Evolutionary conservation across 2,329 filamentous ascomycete species (phyloP).

Genomic region (Shiraia sp.): DNA sequence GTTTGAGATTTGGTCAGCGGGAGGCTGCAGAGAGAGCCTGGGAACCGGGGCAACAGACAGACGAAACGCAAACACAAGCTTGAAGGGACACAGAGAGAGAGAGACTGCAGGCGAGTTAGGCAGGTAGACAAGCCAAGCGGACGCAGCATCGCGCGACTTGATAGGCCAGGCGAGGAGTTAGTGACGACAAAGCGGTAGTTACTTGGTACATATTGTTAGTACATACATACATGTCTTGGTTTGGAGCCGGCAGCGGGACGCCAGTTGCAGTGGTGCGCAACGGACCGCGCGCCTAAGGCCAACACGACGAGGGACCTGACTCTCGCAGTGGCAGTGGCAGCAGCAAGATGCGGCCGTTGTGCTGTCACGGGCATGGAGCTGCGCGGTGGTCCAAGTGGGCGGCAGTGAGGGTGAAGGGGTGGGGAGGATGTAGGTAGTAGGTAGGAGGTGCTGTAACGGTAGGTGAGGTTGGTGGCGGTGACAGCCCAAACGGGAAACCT

Average conservation of each 20-base stretch:
- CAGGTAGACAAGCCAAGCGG: constrained; percentile 18
- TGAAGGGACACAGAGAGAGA: too few species aligned
- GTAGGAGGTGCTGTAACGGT: not conserved
- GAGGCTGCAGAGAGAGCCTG: constrained; percentile 20
- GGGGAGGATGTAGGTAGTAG: too few species aligned
- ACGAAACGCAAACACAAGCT: too few species aligned
- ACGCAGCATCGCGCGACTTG: constrained; percentile 13
- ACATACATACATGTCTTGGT: constrained; percentile 28
- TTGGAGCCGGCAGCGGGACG: constrained; percentile 34
- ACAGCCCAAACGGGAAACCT: not conserved
- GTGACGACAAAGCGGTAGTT: constrained; percentile 24
- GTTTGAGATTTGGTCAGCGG: constrained; percentile 10
- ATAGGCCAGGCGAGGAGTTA: constrained; percentile 29
- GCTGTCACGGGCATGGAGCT: too few species aligned
- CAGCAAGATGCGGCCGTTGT: too few species aligned
- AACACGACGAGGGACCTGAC: too few species aligned
- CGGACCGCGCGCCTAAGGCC: constrained; percentile 6
- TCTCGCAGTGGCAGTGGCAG: too few species aligned
- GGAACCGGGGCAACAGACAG: too few species aligned
- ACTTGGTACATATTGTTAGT: constrained; percentile 27
- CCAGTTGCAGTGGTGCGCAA: constrained; percentile 8
- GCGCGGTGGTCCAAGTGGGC: too few species aligned
- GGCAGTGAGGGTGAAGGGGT: too few species aligned
- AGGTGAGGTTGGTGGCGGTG: not conserved
- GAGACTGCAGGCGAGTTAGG: too few species aligned